Conservation (phyloP, 1,139 yeast genomes). For the Citeromyces siamensis region DNA sequence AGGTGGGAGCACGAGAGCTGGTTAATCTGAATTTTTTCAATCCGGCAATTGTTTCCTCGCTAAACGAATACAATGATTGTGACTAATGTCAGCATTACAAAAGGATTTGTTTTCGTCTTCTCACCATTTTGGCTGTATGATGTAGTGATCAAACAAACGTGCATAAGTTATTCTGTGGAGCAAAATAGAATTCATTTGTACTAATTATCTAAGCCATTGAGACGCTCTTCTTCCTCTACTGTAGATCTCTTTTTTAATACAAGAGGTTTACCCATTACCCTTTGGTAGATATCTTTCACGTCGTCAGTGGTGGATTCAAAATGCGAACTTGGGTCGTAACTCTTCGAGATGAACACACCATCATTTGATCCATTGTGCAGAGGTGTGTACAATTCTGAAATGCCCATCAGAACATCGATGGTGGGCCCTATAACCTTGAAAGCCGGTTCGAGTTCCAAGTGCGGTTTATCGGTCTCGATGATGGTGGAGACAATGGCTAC, state of each 20-base stretch:
- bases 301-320: constrained; percentile 96
- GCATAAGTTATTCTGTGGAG: too few species aligned
- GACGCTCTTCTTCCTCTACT: constrained; percentile 43
- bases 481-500: constrained; percentile 92
- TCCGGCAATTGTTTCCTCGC: constrained; percentile 48
- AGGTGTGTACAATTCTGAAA: constrained; percentile 88
- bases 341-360: constrained; percentile 71
- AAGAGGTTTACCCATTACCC: constrained; percentile 88
- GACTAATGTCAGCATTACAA: constrained; percentile 10
- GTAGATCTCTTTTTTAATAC: constrained; percentile 68
- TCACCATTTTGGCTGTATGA: too few species aligned
- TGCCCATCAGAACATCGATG: constrained; percentile 88
- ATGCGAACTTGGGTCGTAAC: constrained; percentile 92
- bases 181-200: constrained; percentile 1
- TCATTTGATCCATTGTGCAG: constrained; percentile 68
- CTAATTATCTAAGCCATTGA: constrained; percentile 17
- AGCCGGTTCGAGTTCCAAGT: constrained; percentile 87
- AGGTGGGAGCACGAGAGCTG: constrained; percentile 48
- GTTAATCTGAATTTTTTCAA: constrained; percentile 63
- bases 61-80: constrained; percentile 45
- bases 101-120: neutral
- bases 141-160: too few species aligned
- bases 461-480: constrained; percentile 90
- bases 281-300: constrained; percentile 83
- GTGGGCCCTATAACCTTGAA: constrained; percentile 77